These are phyloP conservation scores for Hyaloperonospora brassicae DNA, from an alignment of 352 stramenopile genomes.

Conservation along the genomic window DNA sequence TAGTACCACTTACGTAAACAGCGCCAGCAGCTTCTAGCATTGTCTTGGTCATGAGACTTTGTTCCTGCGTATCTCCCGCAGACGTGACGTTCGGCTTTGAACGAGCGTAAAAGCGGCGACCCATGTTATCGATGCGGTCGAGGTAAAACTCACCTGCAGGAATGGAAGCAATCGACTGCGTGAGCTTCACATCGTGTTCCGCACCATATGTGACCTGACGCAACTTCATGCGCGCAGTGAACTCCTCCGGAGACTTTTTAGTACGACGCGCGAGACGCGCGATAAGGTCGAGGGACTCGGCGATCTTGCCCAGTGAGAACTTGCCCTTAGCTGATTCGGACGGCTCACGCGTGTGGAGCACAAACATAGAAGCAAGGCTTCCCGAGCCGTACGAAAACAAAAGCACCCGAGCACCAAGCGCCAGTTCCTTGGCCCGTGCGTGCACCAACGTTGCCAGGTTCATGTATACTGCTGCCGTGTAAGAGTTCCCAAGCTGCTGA, in stretches of 20 bases:
- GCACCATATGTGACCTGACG: constrained; percentile 73
- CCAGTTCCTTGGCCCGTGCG: constrained; percentile 36
- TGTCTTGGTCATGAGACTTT: constrained; percentile 26
- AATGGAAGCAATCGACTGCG: constrained; percentile 56
- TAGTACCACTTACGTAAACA: constrained; percentile 88
- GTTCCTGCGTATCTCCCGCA: constrained; percentile 9
- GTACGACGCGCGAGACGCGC: constrained; percentile 74
- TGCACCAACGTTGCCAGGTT: constrained; percentile 91
- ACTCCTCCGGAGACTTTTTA: constrained; percentile 84
- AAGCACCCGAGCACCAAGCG: constrained; percentile 65
- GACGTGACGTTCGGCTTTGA: constrained; percentile 6
- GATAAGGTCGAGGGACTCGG: constrained; percentile 68
- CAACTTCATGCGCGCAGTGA: constrained; percentile 87
- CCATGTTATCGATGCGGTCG: constrained; percentile 85
- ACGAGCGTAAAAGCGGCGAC: constrained; percentile 78
- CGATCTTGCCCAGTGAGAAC: constrained; percentile 90
- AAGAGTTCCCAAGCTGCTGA: constrained; percentile 93
- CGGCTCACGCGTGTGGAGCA: constrained; percentile 14
- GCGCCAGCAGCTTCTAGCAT: constrained; percentile 44
- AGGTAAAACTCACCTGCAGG: constrained; percentile 88
- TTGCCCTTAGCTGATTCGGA: constrained; percentile 17
- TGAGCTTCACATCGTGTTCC: constrained; percentile 46
- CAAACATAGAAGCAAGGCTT: constrained; percentile 94
- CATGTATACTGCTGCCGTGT: constrained; percentile 95
- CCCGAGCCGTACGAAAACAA: constrained; percentile 97